Base-by-base conservation (phyloP, 176 grass and related monocot genomes). In the Raddia distichophylla region DNA sequence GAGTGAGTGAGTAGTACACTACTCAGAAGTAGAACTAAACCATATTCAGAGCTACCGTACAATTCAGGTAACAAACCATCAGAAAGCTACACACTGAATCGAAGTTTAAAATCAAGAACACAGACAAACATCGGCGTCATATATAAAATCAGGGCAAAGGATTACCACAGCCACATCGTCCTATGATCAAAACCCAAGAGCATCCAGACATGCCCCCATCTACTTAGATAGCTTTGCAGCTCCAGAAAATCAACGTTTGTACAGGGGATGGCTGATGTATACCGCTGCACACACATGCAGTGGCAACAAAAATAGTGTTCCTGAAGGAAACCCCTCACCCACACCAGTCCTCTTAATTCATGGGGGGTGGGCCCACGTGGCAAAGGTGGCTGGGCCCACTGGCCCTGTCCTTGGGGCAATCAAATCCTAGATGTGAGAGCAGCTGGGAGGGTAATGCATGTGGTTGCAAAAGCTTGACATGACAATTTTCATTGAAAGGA, bases 391-490 rank as follows among this genome's bases (percentile, higher is more conserved):
- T 3, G 75, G 75, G 42, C 71, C 85, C 87, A 83, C 66, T 19
- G 8, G 46, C 69, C 15, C 49, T 73, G 89, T 88, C 71, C 83
- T 81, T 67, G 60, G 62, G 42, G 77, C 78, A 82, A 90, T 93
- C 81, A 90, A 79, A 74, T 84, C 84, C 58, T 83, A 32, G 33
- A 78, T 54, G 81, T 76, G 87, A 84, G 69, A 76, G 60, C 53
- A 80, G 71, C 17, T 8, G 22, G 22, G 67, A 60, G 85, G 42
- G 72, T 44, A 64, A 74, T 71, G 82, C 89, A 86, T 94, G 84
- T 90, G 84, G 84, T 82, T 75, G 82, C 73, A 67, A 89, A 94
- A 85, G 87, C 65, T 59, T 82, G 91, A 90, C 71, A 85, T 80
- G 91, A 90, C 84, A 56, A 91, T 88, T 91, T 85, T 76, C 51